Percentiles rank a stretch among this genome's conserved stretches.
phyloP scores from a whole-genome alignment of 805 yeast species.

The Soucietia sequanensis region DNA sequence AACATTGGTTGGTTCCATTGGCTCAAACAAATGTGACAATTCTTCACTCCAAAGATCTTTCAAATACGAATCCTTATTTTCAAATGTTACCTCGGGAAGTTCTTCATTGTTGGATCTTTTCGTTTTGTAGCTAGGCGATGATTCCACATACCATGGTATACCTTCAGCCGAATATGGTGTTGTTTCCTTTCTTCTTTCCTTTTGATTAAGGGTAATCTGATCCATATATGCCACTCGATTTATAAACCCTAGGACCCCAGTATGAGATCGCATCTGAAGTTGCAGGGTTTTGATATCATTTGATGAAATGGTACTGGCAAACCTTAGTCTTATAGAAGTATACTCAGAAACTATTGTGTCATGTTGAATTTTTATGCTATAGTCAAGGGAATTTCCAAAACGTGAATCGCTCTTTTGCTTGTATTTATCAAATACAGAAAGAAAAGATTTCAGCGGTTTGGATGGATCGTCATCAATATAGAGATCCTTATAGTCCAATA shows the following conservation, averaged over 20 bases:
- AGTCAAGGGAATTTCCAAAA: slow-evolving; percentile 9
- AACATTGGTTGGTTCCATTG: background rate
- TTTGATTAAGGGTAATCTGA: slow-evolving; percentile 2
- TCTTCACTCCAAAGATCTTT: slow-evolving; percentile 12
- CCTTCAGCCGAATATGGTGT: no score
- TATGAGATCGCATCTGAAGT: slow-evolving; percentile 12
- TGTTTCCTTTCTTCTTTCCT: slow-evolving; percentile 4
- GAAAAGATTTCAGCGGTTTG: slow-evolving; percentile 3
- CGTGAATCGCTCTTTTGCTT: slow-evolving; percentile 1
- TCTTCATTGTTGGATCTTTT: background rate
- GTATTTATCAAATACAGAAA: slow-evolving; percentile 1
- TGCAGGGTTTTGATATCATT: background rate
- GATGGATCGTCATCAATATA: slow-evolving; percentile 11
- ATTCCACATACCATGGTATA: background rate
- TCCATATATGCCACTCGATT: slow-evolving; percentile 10
- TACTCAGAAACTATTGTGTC: slow-evolving; percentile 36
- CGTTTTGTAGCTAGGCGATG: no score
- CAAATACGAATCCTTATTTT: slow-evolving; percentile 9
- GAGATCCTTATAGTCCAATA: slow-evolving; percentile 33
- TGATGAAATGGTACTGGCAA: slow-evolving; percentile 14
- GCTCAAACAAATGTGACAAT: slow-evolving; percentile 5
- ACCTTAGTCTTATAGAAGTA: slow-evolving; percentile 35
- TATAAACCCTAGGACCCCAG: slow-evolving; percentile 30
- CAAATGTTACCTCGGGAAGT: slow-evolving; percentile 3
- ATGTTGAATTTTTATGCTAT: slow-evolving; percentile 32